Conservation (phyloP, 108 stramenopile species). For the Nitzschia inconspicua region DNA sequence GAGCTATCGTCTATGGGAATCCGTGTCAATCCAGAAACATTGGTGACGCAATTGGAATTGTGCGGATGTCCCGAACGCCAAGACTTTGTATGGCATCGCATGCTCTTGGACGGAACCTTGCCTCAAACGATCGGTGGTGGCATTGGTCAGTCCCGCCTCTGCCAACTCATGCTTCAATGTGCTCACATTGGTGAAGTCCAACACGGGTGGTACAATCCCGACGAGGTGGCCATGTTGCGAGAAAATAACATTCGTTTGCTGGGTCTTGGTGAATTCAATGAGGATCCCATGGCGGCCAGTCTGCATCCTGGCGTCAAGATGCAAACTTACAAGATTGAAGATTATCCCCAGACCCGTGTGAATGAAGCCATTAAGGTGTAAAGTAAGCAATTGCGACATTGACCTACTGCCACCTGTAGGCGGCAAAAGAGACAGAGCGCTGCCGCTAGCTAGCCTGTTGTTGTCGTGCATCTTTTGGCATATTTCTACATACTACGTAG, state of each 20-base stretch:
- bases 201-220: constrained; percentile 51
- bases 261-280: constrained; percentile 30
- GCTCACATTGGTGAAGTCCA: constrained; percentile 53
- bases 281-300: constrained; percentile 9
- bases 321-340: neutral
- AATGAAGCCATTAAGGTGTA: too few species aligned
- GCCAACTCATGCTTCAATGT: constrained; percentile 38
- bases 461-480: too few species aligned
- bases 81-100: constrained; percentile 36
- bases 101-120: too few species aligned
- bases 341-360: too few species aligned
- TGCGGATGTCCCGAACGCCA: too few species aligned
- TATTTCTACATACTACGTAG: too few species aligned
- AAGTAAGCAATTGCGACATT: too few species aligned
- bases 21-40: constrained; percentile 35
- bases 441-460: too few species aligned
- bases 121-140: constrained; percentile 52
- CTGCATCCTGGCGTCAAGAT: neutral
- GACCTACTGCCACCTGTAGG: too few species aligned
- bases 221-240: constrained; percentile 37
- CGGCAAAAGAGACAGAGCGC: too few species aligned
- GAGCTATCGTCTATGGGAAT: constrained; percentile 49
- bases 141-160: constrained; percentile 38
- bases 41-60: constrained; percentile 24
- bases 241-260: constrained; percentile 24